A percentile compares a stretch with the other conserved stretches of the same genome.
Evolutionary conservation across 805 yeast genomes (phyloP).

Genomic region (Grigorovia transvaalensis): DNA sequence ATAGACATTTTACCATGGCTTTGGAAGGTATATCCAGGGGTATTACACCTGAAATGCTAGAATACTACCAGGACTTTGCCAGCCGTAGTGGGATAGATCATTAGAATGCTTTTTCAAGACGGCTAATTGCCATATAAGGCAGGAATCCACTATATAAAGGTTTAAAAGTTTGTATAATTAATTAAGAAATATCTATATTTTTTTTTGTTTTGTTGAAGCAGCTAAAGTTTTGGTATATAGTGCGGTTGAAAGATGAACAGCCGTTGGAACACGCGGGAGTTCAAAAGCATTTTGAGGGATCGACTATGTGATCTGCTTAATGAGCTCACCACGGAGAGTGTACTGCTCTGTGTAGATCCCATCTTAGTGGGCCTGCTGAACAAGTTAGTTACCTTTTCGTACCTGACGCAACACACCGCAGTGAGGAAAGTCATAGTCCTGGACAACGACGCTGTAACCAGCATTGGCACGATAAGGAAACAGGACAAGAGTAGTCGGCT

Average conservation of each 20-base stretch:
- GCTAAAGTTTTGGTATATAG: not conserved
- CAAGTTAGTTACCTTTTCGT: slow-evolving; percentile 18
- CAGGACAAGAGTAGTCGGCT: not conserved
- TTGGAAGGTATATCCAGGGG: slow-evolving; percentile 59
- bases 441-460: slow-evolving; percentile 11
- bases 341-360: slow-evolving; percentile 18
- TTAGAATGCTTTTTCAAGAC: not conserved
- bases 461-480: not conserved
- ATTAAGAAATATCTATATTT: not conserved
- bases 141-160: too few species aligned
- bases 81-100: slow-evolving; percentile 29
- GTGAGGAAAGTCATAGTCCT: slow-evolving; percentile 19
- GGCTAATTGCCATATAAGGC: not conserved
- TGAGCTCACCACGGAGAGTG: slow-evolving; percentile 9
- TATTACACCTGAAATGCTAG: slow-evolving; percentile 77
- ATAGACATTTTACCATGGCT: slow-evolving; percentile 64
- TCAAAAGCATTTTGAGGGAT: slow-evolving; percentile 9
- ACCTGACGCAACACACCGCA: slow-evolving; percentile 18
- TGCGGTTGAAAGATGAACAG: slow-evolving; percentile 8
- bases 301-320: slow-evolving; percentile 11
- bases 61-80: slow-evolving; percentile 50
- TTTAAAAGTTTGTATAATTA: not conserved
- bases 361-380: slow-evolving; percentile 15
- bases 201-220: too few species aligned
- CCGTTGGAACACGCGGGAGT: slow-evolving; percentile 22